Conservation (phyloP, 1,139 yeast species). For the Suhomyces taliae region DNA sequence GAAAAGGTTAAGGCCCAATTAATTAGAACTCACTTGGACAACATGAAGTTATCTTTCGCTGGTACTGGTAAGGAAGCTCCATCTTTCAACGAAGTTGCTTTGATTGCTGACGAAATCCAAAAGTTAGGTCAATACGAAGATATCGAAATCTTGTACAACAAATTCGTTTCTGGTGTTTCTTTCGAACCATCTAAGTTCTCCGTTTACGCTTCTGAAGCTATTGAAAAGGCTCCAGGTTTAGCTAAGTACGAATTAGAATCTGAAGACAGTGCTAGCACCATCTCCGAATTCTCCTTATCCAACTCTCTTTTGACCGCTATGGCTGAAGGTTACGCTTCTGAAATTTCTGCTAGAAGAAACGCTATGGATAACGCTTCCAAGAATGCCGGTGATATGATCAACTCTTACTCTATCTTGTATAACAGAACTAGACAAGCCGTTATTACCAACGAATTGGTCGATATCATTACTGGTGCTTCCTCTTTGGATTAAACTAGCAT, state of each 20-base stretch:
- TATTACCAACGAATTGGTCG: constrained; percentile 98
- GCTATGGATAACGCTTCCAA: constrained; percentile 99
- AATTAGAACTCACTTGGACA: constrained; percentile 73
- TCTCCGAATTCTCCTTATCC: constrained; percentile 86
- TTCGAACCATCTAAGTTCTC: constrained; percentile 79
- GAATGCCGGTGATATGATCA: constrained; percentile 99
- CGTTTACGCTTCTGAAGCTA: constrained; percentile 67
- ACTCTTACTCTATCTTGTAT: constrained; percentile 91
- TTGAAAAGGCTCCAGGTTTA: constrained; percentile 85
- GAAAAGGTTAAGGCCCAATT: constrained; percentile 92
- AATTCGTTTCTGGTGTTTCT: constrained; percentile 82
- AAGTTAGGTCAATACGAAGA: constrained; percentile 70
- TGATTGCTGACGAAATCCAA: constrained; percentile 82
- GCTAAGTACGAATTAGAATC: constrained; percentile 78
- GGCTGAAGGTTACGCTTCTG: constrained; percentile 98
- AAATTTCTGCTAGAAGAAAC: constrained; percentile 97
- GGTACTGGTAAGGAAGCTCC: constrained; percentile 98
- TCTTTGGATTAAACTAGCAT: constrained; percentile 69
- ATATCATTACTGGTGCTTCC: constrained; percentile 99
- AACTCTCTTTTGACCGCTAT: constrained; percentile 88
- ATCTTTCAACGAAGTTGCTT: constrained; percentile 83
- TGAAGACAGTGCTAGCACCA: constrained; percentile 65
- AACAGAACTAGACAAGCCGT: constrained; percentile 99
- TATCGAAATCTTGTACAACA: constrained; percentile 83
- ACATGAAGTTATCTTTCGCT: constrained; percentile 72